Percentiles rank a stretch among this genome's conserved stretches.
phyloP scores from a whole-genome alignment of 352 stramenopile species.

The Phytophthora hybrid region DNA sequence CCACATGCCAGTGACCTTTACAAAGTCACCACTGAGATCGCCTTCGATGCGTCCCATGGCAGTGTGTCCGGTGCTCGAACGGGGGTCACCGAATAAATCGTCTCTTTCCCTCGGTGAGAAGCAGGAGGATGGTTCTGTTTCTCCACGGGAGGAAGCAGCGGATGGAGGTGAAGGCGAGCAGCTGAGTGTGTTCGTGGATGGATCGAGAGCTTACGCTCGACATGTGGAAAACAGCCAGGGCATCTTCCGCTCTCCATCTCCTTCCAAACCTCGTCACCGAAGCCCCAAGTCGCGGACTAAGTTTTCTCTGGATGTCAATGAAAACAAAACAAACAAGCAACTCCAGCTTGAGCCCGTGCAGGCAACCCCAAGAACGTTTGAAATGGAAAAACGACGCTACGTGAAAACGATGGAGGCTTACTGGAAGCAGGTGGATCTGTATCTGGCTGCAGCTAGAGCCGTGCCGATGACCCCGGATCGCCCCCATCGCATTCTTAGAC shows the following conservation, averaged over 20 bases:
- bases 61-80: conserved; percentile 65
- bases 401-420: conserved; percentile 87
- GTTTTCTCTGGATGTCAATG: conserved; percentile 56
- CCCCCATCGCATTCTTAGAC: conserved; percentile 67
- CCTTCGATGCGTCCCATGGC: conserved; percentile 55
- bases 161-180: conserved; percentile 24
- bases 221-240: conserved; percentile 73
- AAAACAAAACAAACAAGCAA: conserved; percentile 29
- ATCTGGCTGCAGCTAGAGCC: conserved; percentile 53
- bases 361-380: conserved; percentile 71
- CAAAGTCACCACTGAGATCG: conserved; percentile 48
- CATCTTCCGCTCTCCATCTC: conserved; percentile 64
- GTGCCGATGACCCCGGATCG: conserved; percentile 73
- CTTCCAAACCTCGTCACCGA: conserved; percentile 46
- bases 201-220: conserved; percentile 64
- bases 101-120: conserved; percentile 6
- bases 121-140: conserved; percentile 11
- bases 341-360: conserved; percentile 62
- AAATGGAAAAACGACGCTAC: conserved; percentile 80
- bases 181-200: conserved; percentile 65
- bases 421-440: conserved; percentile 81
- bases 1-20: conserved; percentile 53
- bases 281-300: conserved; percentile 40
- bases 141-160: conserved; percentile 22
- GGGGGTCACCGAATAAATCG: conserved; percentile 30